Conservation (phyloP, 805 yeast species). For the Cyberlindnera euphorbiiphila region DNA sequence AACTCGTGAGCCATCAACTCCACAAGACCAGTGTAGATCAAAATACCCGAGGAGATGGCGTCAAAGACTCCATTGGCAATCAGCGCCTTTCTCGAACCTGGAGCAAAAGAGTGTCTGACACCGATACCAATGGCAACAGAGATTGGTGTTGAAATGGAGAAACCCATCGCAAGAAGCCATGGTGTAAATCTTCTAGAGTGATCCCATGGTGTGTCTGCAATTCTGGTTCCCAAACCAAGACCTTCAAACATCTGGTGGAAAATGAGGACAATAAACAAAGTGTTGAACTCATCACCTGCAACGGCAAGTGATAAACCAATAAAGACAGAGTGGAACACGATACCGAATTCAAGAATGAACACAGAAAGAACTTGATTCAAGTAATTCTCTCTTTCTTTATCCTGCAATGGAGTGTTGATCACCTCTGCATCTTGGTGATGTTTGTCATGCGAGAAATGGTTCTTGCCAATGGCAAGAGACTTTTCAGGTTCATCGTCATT, state of each 20-base stretch:
- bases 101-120: slow-evolving; percentile 57
- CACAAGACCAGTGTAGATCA: slow-evolving; percentile 72
- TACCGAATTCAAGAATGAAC: slow-evolving; percentile 70
- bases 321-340: slow-evolving; percentile 78
- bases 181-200: slow-evolving; percentile 44
- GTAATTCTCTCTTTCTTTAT: slow-evolving; percentile 41
- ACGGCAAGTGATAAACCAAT: slow-evolving; percentile 76
- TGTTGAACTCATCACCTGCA: slow-evolving; percentile 70
- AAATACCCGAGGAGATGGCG: slow-evolving; percentile 72
- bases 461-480: slow-evolving; percentile 29
- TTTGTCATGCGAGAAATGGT: slow-evolving; percentile 42
- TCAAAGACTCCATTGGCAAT: slow-evolving; percentile 72
- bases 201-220: slow-evolving; percentile 46
- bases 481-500: not conserved
- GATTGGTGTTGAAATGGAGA: slow-evolving; percentile 61
- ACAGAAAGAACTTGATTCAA: slow-evolving; percentile 53
- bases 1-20: slow-evolving; percentile 80
- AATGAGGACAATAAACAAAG: slow-evolving; percentile 64
- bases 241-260: slow-evolving; percentile 87
- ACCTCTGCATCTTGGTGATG: slow-evolving; percentile 43
- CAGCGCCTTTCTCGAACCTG: slow-evolving; percentile 54
- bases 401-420: slow-evolving; percentile 34
- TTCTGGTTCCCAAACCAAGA: slow-evolving; percentile 76
- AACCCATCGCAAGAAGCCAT: slow-evolving; percentile 50
- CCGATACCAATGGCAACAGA: slow-evolving; percentile 79